These are phyloP conservation scores for Diutina neorugosa DNA, from an alignment of 1,139 yeast genomes.

Conservation along the genomic window DNA sequence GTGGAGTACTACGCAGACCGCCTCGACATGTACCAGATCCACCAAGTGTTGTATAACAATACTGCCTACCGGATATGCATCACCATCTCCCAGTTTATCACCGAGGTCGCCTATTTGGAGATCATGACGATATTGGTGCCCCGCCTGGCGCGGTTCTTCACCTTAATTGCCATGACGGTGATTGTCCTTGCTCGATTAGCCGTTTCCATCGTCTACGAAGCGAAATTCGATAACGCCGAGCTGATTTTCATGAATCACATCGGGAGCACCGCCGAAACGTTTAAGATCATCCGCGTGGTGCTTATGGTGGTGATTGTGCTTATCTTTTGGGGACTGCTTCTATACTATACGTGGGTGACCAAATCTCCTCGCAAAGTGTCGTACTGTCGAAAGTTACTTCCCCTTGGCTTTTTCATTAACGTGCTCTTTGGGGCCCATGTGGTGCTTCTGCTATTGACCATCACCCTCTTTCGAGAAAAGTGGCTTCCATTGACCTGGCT, in stretches of 20 bases:
- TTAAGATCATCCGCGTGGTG: not conserved
- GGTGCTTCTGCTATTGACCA: slow-evolving; percentile 17
- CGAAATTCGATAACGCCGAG: not conserved
- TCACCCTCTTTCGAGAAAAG: slow-evolving; percentile 14
- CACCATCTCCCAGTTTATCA: slow-evolving; percentile 21
- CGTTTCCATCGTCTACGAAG: not conserved
- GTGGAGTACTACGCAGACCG: slow-evolving; percentile 25
- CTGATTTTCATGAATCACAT: not conserved
- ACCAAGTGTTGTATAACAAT: slow-evolving; percentile 17
- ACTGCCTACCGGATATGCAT: slow-evolving; percentile 18
- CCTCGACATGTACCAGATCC: slow-evolving; percentile 25
- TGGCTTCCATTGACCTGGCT: slow-evolving; percentile 31
- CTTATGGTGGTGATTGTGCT: not conserved
- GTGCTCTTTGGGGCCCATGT: slow-evolving; percentile 18
- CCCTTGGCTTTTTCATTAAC: slow-evolving; percentile 31
- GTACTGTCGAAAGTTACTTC: slow-evolving; percentile 25
- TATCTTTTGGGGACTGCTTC: not conserved
- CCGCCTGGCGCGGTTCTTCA: slow-evolving; percentile 9
- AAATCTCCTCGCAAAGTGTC: slow-evolving; percentile 8
- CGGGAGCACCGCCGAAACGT: not conserved
- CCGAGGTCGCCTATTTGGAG: slow-evolving; percentile 30
- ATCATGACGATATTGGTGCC: slow-evolving; percentile 15
- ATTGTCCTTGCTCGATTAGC: not conserved
- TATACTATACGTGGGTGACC: not conserved
- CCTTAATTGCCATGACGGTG: not conserved